Percentiles rank a stretch among this genome's conserved stretches.
Evolutionary conservation across 2,329 filamentous ascomycete genomes (phyloP).

Genomic region (Paracamarosporium sp.): DNA sequence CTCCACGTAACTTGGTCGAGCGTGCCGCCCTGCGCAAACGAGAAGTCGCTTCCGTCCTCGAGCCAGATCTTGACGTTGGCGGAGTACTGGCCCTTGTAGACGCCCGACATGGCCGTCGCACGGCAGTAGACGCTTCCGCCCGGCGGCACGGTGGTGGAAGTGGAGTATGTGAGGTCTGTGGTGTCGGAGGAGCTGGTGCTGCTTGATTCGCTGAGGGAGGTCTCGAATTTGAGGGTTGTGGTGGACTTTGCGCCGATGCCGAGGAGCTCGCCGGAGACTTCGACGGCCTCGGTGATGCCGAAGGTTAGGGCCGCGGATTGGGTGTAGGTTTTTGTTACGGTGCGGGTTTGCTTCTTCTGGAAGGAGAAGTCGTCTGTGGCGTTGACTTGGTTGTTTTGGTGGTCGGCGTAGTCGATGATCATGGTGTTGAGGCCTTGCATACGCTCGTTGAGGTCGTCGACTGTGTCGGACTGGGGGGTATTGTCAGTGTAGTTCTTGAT

Average conservation of each 20-base stretch:
- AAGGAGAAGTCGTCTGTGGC: slow-evolving; percentile 21
- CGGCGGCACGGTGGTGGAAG: slow-evolving; percentile 16
- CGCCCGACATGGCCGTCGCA: slow-evolving; percentile 19
- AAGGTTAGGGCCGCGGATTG: slow-evolving; percentile 14
- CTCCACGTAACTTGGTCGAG: slow-evolving; percentile 25
- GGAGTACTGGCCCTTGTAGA: slow-evolving; percentile 17
- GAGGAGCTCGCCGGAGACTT: slow-evolving; percentile 24
- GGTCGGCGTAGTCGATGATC: slow-evolving; percentile 23
- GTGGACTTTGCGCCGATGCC: slow-evolving; percentile 19
- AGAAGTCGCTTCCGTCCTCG: slow-evolving; percentile 20
- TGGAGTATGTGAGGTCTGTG: slow-evolving; percentile 15
- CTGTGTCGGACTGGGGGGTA: slow-evolving; percentile 11
- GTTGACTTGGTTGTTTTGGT: slow-evolving; percentile 17
- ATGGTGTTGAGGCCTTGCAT: slow-evolving; percentile 20
- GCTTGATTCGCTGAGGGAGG: slow-evolving; percentile 11
- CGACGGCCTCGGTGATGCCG: slow-evolving; percentile 14
- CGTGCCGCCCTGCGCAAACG: slow-evolving; percentile 14
- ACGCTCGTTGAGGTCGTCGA: slow-evolving; percentile 21
- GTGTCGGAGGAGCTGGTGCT: not conserved
- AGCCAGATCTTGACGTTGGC: slow-evolving; percentile 20
- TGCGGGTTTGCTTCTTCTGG: slow-evolving; percentile 11
- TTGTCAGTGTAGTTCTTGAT: not conserved
- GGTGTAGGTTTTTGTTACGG: slow-evolving; percentile 15
- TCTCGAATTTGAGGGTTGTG: slow-evolving; percentile 18
- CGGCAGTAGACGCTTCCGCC: slow-evolving; percentile 22